Percentiles rank a stretch among this genome's conserved stretches.
These are phyloP conservation scores for Lodderomyces metapsilosis DNA, from an alignment of 1,139 yeast genomes.

Conservation along the genomic window DNA sequence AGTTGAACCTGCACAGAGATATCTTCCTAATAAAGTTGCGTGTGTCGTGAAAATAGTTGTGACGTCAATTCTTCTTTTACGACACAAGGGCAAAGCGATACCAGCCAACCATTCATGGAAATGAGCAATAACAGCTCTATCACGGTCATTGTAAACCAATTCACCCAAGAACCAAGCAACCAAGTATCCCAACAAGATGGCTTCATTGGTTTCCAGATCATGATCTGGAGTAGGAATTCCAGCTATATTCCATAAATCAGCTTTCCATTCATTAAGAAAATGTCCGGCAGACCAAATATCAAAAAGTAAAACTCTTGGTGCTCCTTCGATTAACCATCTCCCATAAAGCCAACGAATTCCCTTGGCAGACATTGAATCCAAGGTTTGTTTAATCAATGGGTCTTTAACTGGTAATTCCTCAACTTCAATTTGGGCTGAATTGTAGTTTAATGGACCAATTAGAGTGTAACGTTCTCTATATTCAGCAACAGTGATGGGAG, in stretches of 20 bases:
- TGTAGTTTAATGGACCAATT: constrained; percentile 81
- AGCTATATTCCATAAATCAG: constrained; percentile 86
- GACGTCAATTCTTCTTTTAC: constrained; percentile 88
- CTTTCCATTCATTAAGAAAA: constrained; percentile 86
- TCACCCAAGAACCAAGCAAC: constrained; percentile 98
- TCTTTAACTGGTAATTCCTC: constrained; percentile 80
- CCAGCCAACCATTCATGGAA: constrained; percentile 99
- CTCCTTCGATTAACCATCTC: constrained; percentile 96
- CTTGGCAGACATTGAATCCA: constrained; percentile 72
- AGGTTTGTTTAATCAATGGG: constrained; percentile 56
- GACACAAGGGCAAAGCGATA: constrained; percentile 87
- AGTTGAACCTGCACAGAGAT: constrained; percentile 92
- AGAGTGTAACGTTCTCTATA: constrained; percentile 84
- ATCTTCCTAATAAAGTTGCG: constrained; percentile 92
- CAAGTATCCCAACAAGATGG: constrained; percentile 85
- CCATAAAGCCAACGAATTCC: constrained; percentile 88
- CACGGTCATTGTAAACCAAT: constrained; percentile 74
- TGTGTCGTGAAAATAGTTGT: constrained; percentile 97
- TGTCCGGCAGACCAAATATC: constrained; percentile 75
- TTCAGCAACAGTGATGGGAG: constrained; percentile 94
- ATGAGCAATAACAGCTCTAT: constrained; percentile 88
- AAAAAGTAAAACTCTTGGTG: constrained; percentile 87
- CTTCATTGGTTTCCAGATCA: constrained; percentile 87
- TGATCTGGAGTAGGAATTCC: constrained; percentile 93
- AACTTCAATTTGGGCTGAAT: constrained; percentile 87